Base-by-base conservation (phyloP, 306 rosid species). In the Castanea sativa region DNA sequence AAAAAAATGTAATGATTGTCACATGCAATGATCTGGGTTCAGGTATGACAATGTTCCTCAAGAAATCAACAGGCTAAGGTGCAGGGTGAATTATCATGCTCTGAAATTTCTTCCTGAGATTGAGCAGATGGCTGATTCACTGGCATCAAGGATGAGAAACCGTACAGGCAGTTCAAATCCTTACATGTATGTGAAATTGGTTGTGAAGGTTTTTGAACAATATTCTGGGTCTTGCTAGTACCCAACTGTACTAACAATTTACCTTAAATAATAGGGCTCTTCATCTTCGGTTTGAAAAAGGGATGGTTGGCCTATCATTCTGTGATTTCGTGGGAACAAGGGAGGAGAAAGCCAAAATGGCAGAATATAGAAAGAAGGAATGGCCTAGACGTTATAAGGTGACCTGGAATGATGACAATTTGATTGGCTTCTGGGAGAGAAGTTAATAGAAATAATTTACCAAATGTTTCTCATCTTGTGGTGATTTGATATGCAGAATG, bases 371-470 rank as follows among this genome's bases (percentile, higher is more conserved):
- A 76, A 85, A 91, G 82, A 95, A 95, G 75, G 98, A 95, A 82
- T 95, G 99, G 99, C 99, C 99, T 30, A 89, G 99, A 73, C 97
- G 99, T 56, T 95, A 91, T 78, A 95, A 93, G 99, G 99, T 95
- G 86, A 74, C 55, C 64, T 64, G 69, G 78, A 67, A 61, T 61
- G 68, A 25, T 81, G 76, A 76, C 69, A 35, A 61, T 76, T 18
- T 75, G 53, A 69, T 56, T 45, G 53, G 57, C 55, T 82, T 79
- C 63, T 38, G 51, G 38, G 33, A 12, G 52, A 78, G 65, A 65
- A 67, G 60, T 79, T 41, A 25, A 58, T 73, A 78, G 84, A 73
- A 65, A 58, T 69, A 61, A 49, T 77, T 51, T 43, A 4, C 70
- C 35, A 30, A 25, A 67, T 18, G 18, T 78, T 63, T 79, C 61